Conservation (phyloP, 352 stramenopile genomes). For the Pseudoperonospora humuli region DNA sequence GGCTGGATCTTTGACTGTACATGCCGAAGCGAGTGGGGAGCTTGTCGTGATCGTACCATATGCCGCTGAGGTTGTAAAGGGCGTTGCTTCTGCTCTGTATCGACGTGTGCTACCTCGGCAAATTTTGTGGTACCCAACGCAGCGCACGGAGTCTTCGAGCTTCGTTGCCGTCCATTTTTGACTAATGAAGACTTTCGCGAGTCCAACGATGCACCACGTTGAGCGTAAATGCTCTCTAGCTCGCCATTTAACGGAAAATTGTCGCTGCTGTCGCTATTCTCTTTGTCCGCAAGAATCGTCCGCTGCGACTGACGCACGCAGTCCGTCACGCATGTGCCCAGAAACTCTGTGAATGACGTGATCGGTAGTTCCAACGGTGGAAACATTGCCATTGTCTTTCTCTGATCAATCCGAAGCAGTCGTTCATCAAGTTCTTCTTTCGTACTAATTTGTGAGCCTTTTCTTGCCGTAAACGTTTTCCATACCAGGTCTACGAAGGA, state of each 20-base stretch:
- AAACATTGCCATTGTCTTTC: constrained; percentile 27
- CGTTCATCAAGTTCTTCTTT: constrained; percentile 27
- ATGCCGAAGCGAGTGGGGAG: constrained; percentile 22
- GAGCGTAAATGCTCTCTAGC: constrained; percentile 4
- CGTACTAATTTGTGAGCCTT: constrained; percentile 24
- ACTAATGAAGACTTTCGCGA: not conserved
- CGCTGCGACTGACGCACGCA: constrained; percentile 27
- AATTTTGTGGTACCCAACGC: constrained; percentile 11
- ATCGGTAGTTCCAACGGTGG: constrained; percentile 30
- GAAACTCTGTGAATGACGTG: constrained; percentile 48
- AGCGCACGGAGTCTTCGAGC: constrained; percentile 1
- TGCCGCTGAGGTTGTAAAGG: constrained; percentile 12
- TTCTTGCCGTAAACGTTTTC: constrained; percentile 32
- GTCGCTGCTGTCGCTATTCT: not conserved
- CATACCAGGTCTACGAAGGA: constrained; percentile 51
- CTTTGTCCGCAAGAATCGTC: not conserved
- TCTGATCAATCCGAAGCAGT: constrained; percentile 42
- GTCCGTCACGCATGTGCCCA: constrained; percentile 41
- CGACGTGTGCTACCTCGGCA: not conserved
- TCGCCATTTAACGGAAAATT: not conserved
- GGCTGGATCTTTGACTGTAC: constrained; percentile 62
- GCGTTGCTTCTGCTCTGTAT: constrained; percentile 3
- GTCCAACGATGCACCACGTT: not conserved
- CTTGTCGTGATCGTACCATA: constrained; percentile 2
- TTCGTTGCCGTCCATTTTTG: not conserved